Percentiles rank a stretch among this genome's conserved stretches.
Conservation (phyloP, 2,329 filamentous ascomycete genomes). For the Fragosphaeria purpurea region DNA sequence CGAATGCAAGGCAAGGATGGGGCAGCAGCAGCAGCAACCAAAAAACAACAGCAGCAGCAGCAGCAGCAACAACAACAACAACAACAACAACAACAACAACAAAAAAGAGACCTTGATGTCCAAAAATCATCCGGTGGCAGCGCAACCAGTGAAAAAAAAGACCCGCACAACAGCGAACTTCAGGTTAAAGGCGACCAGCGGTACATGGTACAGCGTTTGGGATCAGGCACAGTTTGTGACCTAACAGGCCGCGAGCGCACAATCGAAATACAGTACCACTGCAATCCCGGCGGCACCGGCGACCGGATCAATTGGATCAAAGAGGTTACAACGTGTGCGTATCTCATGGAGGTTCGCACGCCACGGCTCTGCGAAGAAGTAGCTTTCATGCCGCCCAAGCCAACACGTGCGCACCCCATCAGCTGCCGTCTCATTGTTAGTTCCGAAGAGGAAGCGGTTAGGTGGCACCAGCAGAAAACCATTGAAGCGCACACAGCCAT, state of each 20-base stretch:
- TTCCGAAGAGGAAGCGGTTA: constrained; percentile 36
- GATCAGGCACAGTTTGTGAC: constrained; percentile 74
- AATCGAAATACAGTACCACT: constrained; percentile 74
- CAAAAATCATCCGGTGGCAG: constrained; percentile 10
- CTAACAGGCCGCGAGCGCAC: constrained; percentile 71
- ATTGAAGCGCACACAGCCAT: constrained; percentile 29
- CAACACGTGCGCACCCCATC: constrained; percentile 66
- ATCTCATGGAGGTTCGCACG: constrained; percentile 87
- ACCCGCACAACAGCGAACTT: constrained; percentile 49
- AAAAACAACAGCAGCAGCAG: neutral
- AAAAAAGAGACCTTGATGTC: constrained; percentile 12
- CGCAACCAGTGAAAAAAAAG: constrained; percentile 4
- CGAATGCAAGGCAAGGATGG: constrained; percentile 29
- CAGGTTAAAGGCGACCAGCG: constrained; percentile 75
- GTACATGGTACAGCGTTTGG: constrained; percentile 75
- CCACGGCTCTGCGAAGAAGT: constrained; percentile 79
- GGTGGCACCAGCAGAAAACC: constrained; percentile 27
- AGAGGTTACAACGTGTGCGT: constrained; percentile 81
- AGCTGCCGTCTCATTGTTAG: constrained; percentile 62
- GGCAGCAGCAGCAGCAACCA: neutral
- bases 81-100: constrained; percentile 5
- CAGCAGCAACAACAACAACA: neutral
- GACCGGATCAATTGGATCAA: constrained; percentile 89
- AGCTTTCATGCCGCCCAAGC: constrained; percentile 73
- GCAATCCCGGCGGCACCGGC: constrained; percentile 60